Percentiles rank a stretch among this genome's conserved stretches.
Evolutionary conservation across 2,329 filamentous ascomycete species (phyloP).

Genomic region (Aureobasidium mangrovei): DNA sequence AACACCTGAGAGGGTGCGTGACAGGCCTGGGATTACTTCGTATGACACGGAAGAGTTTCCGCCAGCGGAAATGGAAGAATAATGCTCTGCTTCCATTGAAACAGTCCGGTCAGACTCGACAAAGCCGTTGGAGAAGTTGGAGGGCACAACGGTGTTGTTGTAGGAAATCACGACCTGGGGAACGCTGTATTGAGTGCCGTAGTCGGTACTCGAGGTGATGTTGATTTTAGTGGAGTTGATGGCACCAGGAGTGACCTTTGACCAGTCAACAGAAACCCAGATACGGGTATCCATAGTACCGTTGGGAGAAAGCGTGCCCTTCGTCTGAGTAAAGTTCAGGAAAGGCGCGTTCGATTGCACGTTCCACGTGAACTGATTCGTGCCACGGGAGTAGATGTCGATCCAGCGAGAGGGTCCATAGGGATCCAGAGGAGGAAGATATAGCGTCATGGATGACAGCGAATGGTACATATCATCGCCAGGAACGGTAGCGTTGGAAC

Average conservation of each 20-base stretch:
- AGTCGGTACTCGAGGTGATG: constrained; percentile 45
- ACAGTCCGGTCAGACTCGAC: constrained; percentile 48
- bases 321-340: constrained; percentile 43
- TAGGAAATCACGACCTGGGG: constrained; percentile 48
- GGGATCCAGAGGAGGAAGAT: constrained; percentile 48
- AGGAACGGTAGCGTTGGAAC: constrained; percentile 56
- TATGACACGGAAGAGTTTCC: constrained; percentile 34
- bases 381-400: constrained; percentile 54
- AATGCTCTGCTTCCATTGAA: constrained; percentile 31
- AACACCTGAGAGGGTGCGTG: constrained; percentile 51
- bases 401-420: constrained; percentile 53
- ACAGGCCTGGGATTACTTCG: constrained; percentile 45
- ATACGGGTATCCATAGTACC: constrained; percentile 44
- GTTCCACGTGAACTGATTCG: constrained; percentile 44
- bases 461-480: constrained; percentile 56
- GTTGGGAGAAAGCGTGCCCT: constrained; percentile 42
- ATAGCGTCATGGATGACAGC: constrained; percentile 44
- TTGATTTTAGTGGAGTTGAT: constrained; percentile 37
- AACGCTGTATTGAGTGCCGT: constrained; percentile 32
- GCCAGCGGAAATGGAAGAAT: constrained; percentile 19
- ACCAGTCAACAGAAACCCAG: constrained; percentile 50
- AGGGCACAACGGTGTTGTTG: constrained; percentile 40
- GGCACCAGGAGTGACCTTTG: constrained; percentile 32
- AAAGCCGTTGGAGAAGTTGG: constrained; percentile 49
- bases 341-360: constrained; percentile 41